These are phyloP conservation scores for Ophiocordyceps robertsii DNA, from an alignment of 2,329 filamentous ascomycete species.

Conservation along the genomic window DNA sequence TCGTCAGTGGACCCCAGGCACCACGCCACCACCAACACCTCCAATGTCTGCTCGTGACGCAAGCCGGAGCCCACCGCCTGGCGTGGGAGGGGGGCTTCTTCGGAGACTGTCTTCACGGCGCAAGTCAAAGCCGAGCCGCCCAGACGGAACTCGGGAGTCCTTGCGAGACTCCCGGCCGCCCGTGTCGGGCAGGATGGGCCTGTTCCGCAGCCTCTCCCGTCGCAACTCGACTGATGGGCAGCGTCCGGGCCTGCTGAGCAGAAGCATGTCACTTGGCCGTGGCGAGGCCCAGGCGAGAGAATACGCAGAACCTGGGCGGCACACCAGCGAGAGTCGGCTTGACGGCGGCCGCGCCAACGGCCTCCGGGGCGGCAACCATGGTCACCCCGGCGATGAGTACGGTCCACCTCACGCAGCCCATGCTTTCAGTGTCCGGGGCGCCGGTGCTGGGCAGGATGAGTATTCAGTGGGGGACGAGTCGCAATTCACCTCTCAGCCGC, in stretches of 20 bases:
- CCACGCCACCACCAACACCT: slow-evolving; percentile 59
- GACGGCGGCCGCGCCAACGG: slow-evolving; percentile 44
- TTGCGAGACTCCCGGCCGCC: slow-evolving; percentile 33
- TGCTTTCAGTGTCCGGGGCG: slow-evolving; percentile 23
- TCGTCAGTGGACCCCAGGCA: slow-evolving; percentile 65
- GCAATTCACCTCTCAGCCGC: slow-evolving; percentile 35
- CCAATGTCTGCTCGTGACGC: slow-evolving; percentile 33
- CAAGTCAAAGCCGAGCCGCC: slow-evolving; percentile 19
- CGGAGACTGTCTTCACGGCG: slow-evolving; percentile 28
- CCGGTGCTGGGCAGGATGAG: slow-evolving; percentile 30
- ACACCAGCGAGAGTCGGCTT: slow-evolving; percentile 23
- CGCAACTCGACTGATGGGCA: slow-evolving; percentile 20
- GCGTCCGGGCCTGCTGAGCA: slow-evolving; percentile 29
- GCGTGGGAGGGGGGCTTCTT: slow-evolving; percentile 24
- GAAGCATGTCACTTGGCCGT: slow-evolving; percentile 48
- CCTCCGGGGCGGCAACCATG: slow-evolving; percentile 32
- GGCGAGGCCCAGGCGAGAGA: slow-evolving; percentile 32
- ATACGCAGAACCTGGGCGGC: slow-evolving; percentile 27
- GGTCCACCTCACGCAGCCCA: slow-evolving; percentile 10
- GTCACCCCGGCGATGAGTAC: slow-evolving; percentile 9
- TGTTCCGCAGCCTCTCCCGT: slow-evolving; percentile 31
- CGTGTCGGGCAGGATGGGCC: slow-evolving; percentile 26
- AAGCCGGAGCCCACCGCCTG: slow-evolving; percentile 23
- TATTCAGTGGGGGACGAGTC: slow-evolving; percentile 42
- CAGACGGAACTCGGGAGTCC: slow-evolving; percentile 23